Percentiles rank a stretch among this genome's conserved stretches.
Evolutionary conservation across 352 stramenopile genomes (phyloP).

Genomic region (Pythium scleroteichum): DNA sequence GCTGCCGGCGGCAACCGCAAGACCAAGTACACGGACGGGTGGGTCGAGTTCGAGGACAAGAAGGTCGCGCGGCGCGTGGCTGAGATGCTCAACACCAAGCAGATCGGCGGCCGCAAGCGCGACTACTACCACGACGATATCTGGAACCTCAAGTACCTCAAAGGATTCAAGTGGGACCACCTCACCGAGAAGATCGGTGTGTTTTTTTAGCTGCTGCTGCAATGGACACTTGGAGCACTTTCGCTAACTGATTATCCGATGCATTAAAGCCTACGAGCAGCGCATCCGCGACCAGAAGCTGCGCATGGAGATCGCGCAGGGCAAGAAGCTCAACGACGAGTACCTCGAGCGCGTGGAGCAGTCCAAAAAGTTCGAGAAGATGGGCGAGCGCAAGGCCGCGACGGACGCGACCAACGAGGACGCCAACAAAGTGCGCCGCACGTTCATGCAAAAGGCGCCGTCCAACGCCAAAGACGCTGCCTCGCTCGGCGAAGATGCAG

Average conservation of each 20-base stretch:
- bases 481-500: slow-evolving; percentile 46
- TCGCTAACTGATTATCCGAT: slow-evolving; percentile 4
- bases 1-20: slow-evolving; percentile 89
- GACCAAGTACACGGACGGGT: slow-evolving; percentile 95
- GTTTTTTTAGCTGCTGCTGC: slow-evolving; percentile 43
- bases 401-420: slow-evolving; percentile 17
- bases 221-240: background rate
- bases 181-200: slow-evolving; percentile 97
- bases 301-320: slow-evolving; percentile 84
- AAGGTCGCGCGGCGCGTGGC: slow-evolving; percentile 94
- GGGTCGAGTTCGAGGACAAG: slow-evolving; percentile 98
- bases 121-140: slow-evolving; percentile 97
- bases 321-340: slow-evolving; percentile 85
- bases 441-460: slow-evolving; percentile 71
- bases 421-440: slow-evolving; percentile 60
- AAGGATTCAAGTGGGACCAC: slow-evolving; percentile 98
- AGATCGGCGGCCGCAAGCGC: slow-evolving; percentile 93
- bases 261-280: slow-evolving; percentile 68
- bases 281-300: slow-evolving; percentile 86
- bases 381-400: slow-evolving; percentile 74
- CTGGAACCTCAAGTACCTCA: slow-evolving; percentile 99
- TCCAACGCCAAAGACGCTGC: slow-evolving; percentile 68
- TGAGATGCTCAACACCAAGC: slow-evolving; percentile 92
- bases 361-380: slow-evolving; percentile 85
- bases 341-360: slow-evolving; percentile 88